A percentile compares a stretch with the other conserved stretches of the same genome.
phyloP scores from a whole-genome alignment of 129 eudicot species.

The Tanacetum coccineum region DNA sequence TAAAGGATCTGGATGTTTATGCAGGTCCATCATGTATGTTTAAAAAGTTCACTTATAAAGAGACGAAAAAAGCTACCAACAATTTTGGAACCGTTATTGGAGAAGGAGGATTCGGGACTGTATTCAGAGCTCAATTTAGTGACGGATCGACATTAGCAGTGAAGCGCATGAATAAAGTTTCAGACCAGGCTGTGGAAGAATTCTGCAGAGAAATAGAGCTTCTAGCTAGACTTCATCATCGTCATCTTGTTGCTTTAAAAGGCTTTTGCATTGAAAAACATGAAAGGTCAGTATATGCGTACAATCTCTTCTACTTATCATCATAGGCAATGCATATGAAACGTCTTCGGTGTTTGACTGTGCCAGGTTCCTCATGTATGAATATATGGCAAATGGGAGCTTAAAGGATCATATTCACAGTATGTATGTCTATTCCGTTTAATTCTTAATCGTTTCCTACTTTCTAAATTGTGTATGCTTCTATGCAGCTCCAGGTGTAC shows the following conservation, averaged over 20 bases:
- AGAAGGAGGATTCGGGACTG: constrained; percentile 92
- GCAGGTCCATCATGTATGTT: constrained; percentile 82
- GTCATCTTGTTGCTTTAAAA: constrained; percentile 92
- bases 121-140: constrained; percentile 72
- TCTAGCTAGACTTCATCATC: constrained; percentile 97
- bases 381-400: constrained; percentile 92
- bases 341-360: constrained; percentile 5
- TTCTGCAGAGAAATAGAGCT: constrained; percentile 92
- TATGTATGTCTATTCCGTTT: constrained; percentile 34
- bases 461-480: constrained; percentile 16
- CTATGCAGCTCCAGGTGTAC: constrained; percentile 59
- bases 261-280: constrained; percentile 85
- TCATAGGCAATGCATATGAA: constrained; percentile 11
- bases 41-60: constrained; percentile 66
- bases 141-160: constrained; percentile 83
- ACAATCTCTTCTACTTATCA: constrained; percentile 7
- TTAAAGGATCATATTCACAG: constrained; percentile 91
- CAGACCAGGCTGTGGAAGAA: constrained; percentile 93
- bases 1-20: constrained; percentile 19
- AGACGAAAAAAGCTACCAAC: constrained; percentile 79
- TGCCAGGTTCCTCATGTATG: constrained; percentile 87
- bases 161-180: constrained; percentile 76
- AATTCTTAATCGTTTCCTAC: background rate
- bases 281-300: constrained; percentile 51
- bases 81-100: constrained; percentile 69